A percentile compares a stretch with the other conserved stretches of the same genome.
Conservation (phyloP, 176 grass and related monocot genomes). For the Phyllostachys edulis region DNA sequence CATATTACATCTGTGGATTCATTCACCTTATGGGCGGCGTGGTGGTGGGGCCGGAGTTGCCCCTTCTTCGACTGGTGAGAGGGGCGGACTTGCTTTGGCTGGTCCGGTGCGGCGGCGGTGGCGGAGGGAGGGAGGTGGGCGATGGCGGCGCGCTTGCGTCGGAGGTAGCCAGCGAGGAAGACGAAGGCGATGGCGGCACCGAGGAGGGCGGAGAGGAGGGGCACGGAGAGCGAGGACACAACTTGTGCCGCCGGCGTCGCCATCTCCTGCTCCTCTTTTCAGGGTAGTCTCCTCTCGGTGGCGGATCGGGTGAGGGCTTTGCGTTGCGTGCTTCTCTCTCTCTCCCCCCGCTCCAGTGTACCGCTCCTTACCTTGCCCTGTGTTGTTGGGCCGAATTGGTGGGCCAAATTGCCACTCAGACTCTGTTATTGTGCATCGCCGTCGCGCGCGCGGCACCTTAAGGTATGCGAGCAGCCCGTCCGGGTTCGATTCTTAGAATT, state of each 20-base stretch:
- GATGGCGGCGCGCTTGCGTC: conserved; percentile 79
- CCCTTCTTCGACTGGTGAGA: conserved; percentile 45
- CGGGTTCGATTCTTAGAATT: too few species aligned
- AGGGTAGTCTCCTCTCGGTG: neutral
- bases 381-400: too few species aligned
- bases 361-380: too few species aligned
- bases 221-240: conserved; percentile 52
- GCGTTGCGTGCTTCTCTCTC: too few species aligned
- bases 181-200: conserved; percentile 72
- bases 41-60: conserved; percentile 52
- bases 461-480: too few species aligned
- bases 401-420: too few species aligned
- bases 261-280: neutral
- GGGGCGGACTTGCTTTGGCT: conserved; percentile 28
- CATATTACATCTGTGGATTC: neutral
- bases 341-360: too few species aligned
- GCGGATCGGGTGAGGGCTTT: neutral
- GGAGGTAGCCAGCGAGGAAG: conserved; percentile 77
- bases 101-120: conserved; percentile 34
- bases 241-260: neutral
- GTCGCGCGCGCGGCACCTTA: too few species aligned
- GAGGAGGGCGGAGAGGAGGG: conserved; percentile 61
- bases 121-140: conserved; percentile 54
- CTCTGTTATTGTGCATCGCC: too few species aligned
- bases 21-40: conserved; percentile 71